Evolutionary conservation across 371 early-diverging fungal species (phyloP).

Genomic region (Lichtheimia corymbifera): DNA sequence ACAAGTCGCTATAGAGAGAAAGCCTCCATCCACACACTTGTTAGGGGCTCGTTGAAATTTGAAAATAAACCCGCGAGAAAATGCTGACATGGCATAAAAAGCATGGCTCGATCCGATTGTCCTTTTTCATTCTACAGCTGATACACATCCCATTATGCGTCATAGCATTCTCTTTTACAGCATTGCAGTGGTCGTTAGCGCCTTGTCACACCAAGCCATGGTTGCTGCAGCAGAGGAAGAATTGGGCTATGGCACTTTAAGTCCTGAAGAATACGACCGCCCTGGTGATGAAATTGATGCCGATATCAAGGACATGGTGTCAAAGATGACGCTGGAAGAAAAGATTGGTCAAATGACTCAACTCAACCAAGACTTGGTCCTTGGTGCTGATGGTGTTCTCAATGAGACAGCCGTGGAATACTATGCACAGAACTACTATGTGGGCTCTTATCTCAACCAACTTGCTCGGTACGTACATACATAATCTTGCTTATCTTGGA

Average conservation of each 20-base stretch:
- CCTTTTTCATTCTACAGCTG: not conserved
- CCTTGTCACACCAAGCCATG: not conserved
- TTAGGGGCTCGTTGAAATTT: constrained; percentile 3
- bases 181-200: not conserved
- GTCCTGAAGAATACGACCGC: constrained; percentile 17
- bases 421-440: constrained; percentile 42
- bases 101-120: not conserved
- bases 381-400: constrained; percentile 38
- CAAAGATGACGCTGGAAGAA: constrained; percentile 55
- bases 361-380: constrained; percentile 44
- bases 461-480: constrained; percentile 19
- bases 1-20: too few relatives aligned
- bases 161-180: constrained; percentile 1
- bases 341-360: constrained; percentile 76
- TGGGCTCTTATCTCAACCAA: constrained; percentile 40
- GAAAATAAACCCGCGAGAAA: constrained; percentile 8
- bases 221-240: not conserved
- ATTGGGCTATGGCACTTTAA: constrained; percentile 11
- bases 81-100: not conserved
- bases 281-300: constrained; percentile 32
- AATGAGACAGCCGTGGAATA: constrained; percentile 49
- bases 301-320: constrained; percentile 38
- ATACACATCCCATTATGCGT: not conserved
- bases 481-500: not conserved
- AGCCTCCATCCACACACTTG: not conserved